Percentiles rank a stretch among this genome's conserved stretches.
phyloP scores from a whole-genome alignment of 192 early-diverging fungal genomes.

The Chytriomyces sp. region DNA sequence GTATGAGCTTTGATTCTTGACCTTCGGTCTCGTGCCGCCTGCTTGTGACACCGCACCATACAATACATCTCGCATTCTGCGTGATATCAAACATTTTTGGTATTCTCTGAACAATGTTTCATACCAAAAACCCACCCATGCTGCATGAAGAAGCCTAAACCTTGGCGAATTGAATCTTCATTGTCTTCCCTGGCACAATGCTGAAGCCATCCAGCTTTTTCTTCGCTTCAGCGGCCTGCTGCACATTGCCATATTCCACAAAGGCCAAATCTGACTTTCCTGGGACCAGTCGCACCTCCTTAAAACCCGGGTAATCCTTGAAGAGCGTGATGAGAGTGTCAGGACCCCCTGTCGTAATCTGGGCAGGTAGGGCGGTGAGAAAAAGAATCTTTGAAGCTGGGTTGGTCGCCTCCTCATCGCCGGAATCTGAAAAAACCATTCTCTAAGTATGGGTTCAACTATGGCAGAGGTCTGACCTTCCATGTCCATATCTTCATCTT shows the following conservation, averaged over 20 bases:
- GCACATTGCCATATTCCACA: conserved; percentile 63
- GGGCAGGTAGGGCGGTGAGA: conserved; percentile 44
- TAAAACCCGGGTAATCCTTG: conserved; percentile 66
- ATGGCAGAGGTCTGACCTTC: too few relatives aligned
- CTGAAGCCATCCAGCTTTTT: conserved; percentile 62
- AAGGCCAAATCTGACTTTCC: conserved; percentile 67
- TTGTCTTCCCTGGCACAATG: conserved; percentile 43
- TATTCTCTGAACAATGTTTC: too few relatives aligned
- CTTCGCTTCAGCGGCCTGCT: conserved; percentile 57
- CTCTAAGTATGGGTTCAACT: too few relatives aligned
- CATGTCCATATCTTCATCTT: conserved; percentile 32
- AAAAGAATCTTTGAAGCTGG: conserved; percentile 47
- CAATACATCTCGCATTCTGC: too few relatives aligned
- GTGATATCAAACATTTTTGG: too few relatives aligned
- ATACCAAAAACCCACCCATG: too few relatives aligned
- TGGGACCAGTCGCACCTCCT: conserved; percentile 68
- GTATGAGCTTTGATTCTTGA: conserved; percentile 34
- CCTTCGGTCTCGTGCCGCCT: neutral
- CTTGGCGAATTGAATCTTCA: conserved; percentile 63
- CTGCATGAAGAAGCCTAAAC: conserved; percentile 3
- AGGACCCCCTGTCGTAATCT: conserved; percentile 36
- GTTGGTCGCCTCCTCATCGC: conserved; percentile 24
- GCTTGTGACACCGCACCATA: too few relatives aligned
- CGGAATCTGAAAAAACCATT: neutral
- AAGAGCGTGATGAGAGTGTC: conserved; percentile 57